Evolutionary conservation across 2,329 filamentous ascomycete species (phyloP).

Genomic region (Nothophoma quercina): DNA sequence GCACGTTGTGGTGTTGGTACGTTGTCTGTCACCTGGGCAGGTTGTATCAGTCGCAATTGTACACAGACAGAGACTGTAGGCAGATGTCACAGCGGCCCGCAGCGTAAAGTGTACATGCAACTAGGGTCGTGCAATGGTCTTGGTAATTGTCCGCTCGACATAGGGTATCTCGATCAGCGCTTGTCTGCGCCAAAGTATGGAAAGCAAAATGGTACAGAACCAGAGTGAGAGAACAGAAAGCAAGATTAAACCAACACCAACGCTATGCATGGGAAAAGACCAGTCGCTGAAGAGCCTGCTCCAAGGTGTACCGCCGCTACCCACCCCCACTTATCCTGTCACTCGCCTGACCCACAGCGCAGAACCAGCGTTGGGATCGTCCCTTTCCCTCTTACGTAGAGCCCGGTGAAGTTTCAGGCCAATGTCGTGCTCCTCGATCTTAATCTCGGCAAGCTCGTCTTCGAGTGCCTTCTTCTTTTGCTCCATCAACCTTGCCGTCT

Average conservation of each 20-base stretch:
- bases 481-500: conserved; percentile 44
- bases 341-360: conserved; percentile 52
- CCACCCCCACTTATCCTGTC: conserved; percentile 28
- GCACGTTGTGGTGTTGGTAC: no score
- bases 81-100: no score
- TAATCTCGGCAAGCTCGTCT: conserved; percentile 49
- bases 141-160: background rate
- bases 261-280: conserved; percentile 8
- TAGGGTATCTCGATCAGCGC: conserved; percentile 11
- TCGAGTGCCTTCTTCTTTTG: conserved; percentile 46
- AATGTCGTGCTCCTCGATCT: conserved; percentile 49
- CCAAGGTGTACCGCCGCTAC: background rate
- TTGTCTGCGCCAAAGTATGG: background rate
- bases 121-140: background rate
- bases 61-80: no score
- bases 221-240: background rate
- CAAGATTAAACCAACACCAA: background rate
- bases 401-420: conserved; percentile 51
- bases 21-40: no score
- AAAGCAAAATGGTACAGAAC: background rate
- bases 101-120: no score
- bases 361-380: conserved; percentile 44
- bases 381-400: conserved; percentile 49
- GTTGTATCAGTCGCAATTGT: no score
- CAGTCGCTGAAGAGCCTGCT: background rate